Conservation (phyloP, 106 monocot species). For the Phalaenopsis equestris region DNA sequence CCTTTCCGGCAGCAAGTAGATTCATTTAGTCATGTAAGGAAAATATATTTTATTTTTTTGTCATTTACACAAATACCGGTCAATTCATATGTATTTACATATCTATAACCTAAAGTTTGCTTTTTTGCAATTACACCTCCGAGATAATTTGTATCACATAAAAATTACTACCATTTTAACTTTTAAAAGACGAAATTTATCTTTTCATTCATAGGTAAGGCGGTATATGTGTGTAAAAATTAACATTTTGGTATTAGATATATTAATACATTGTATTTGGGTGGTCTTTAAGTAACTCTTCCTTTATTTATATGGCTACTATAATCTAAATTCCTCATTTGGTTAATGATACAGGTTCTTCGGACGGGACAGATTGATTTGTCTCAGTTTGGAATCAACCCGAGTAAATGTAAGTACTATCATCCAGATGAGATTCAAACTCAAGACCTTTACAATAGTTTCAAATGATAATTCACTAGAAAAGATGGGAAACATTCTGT, state of each 20-base stretch:
- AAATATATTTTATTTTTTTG: neutral
- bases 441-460: too few species aligned
- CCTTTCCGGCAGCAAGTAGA: constrained; percentile 98
- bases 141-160: too few species aligned
- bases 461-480: neutral
- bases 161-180: too few species aligned
- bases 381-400: constrained; percentile 84
- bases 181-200: too few species aligned
- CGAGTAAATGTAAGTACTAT: constrained; percentile 72
- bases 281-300: neutral
- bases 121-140: too few species aligned
- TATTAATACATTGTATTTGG: neutral
- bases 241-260: neutral
- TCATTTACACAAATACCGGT: too few species aligned
- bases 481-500: neutral
- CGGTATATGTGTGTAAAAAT: too few species aligned
- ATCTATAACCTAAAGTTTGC: too few species aligned
- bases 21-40: constrained; percentile 74
- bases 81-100: too few species aligned
- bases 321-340: neutral
- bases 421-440: too few species aligned
- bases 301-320: neutral
- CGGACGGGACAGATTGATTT: constrained; percentile 87
- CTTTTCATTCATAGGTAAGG: too few species aligned
- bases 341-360: constrained; percentile 50